Evolutionary conservation across 805 yeast species (phyloP), one percentile per base, ranked within the genome.

Genomic region (Candida suzukii): DNA sequence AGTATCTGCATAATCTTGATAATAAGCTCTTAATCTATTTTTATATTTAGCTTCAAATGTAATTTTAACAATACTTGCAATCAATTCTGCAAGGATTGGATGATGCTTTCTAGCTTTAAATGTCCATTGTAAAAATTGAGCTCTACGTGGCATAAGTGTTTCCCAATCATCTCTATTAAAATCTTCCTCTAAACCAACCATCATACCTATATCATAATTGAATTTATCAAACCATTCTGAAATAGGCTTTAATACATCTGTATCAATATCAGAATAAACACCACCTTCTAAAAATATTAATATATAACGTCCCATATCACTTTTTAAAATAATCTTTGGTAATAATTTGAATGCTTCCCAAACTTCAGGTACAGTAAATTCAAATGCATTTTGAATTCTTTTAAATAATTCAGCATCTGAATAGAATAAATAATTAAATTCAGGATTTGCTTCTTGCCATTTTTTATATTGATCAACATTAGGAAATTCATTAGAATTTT

Each of bases 41-140:
- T 61, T 60, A 19, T 53, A 49, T 47, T 71, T 65, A 43, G 80
- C 70, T 18, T 68, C 60, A 38, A 85, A 63, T 0, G 96, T 88
- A 14, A 73, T 69, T 26, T 83, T 80, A 0, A 95, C 80, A 50
- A 90, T 87, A 33, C 73, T 73, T 2, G 88, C 74, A 43, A 90
- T 78, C 47, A 88, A 63, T 50, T 82, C 86, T 18, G 90, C 73
- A 37, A 90, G 66, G 57, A 83, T 73, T 1, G 97, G 96, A 57
- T 90, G 96, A 3, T 95, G 93, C 25, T 74, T 75, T 53, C 86
- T 88, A 14, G 88, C 71, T 60, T 83, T 88, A 41, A 90, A 84
- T 0, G 95, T 83, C 97, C 97, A 90, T 61, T 88, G 96, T 58
- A 96, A 88, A 52, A 90, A 81, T 64, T 90, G 96, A 33, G 88